Evolutionary conservation across 371 early-diverging fungal genomes (phyloP).

Genomic region (Amoeboradix gromovi): DNA sequence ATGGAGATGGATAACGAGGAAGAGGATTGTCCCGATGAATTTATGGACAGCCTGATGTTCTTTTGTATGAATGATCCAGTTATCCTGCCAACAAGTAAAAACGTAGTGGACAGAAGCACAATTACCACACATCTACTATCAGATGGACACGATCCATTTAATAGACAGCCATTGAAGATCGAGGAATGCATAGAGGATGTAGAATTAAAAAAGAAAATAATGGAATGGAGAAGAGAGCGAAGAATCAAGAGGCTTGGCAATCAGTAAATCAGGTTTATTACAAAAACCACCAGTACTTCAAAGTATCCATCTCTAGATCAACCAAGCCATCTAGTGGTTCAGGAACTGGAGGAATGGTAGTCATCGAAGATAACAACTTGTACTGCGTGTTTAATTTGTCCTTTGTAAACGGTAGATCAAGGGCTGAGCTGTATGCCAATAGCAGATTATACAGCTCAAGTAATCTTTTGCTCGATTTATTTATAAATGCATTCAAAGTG

Average conservation of each 20-base stretch:
- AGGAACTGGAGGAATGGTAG: neutral
- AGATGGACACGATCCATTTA: conserved; percentile 85
- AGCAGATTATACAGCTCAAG: neutral
- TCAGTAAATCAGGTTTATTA: no score
- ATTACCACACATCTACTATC: conserved; percentile 75
- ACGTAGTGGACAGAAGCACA: conserved; percentile 65
- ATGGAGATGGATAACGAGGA: conserved; percentile 39
- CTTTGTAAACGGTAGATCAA: neutral
- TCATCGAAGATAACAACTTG: neutral
- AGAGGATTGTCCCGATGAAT: conserved; percentile 73
- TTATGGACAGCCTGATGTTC: conserved; percentile 49
- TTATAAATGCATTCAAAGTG: neutral
- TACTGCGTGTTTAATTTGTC: neutral
- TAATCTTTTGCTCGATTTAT: neutral
- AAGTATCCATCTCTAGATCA: neutral
- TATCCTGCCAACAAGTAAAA: conserved; percentile 53
- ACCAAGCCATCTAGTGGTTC: neutral
- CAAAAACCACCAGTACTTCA: neutral
- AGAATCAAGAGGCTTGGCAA: no score
- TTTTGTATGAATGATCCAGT: conserved; percentile 90
- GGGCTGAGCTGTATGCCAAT: neutral
- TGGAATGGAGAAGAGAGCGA: neutral
- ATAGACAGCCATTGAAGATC: conserved; percentile 49
- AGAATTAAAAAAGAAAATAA: neutral
- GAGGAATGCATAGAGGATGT: conserved; percentile 39